These are phyloP conservation scores for Dactylellina parvicollis DNA, from an alignment of 2,329 filamentous ascomycete species.

Conservation along the genomic window DNA sequence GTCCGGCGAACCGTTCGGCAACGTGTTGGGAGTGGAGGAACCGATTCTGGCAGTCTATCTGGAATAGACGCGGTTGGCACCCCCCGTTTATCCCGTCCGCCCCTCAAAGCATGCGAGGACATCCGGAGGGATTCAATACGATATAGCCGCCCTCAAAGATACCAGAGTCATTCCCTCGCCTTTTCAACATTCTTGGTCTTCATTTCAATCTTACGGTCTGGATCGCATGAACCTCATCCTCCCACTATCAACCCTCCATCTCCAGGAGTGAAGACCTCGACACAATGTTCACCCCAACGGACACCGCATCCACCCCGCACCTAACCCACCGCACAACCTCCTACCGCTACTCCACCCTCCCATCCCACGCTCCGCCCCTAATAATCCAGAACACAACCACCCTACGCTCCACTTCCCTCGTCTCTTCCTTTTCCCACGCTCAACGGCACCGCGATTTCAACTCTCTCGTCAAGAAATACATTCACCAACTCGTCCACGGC, in stretches of 20 bases:
- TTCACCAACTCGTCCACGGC: slow-evolving; percentile 82
- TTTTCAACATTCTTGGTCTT: not conserved
- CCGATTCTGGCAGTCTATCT: slow-evolving; percentile 6
- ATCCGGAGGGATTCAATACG: slow-evolving; percentile 12
- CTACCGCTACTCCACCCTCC: slow-evolving; percentile 40
- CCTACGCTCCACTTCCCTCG: slow-evolving; percentile 21
- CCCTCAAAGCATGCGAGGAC: slow-evolving; percentile 28
- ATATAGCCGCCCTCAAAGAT: slow-evolving; percentile 1
- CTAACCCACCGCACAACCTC: slow-evolving; percentile 19
- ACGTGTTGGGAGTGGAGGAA: not conserved
- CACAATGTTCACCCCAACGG: slow-evolving; percentile 24
- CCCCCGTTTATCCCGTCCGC: not conserved
- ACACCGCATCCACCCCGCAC: slow-evolving; percentile 19
- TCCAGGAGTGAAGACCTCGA: not conserved
- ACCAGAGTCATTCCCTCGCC: not conserved
- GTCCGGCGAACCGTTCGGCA: not conserved
- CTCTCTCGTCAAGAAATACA: slow-evolving; percentile 68
- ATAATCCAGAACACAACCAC: slow-evolving; percentile 45
- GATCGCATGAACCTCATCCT: slow-evolving; percentile 17
- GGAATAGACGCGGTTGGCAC: slow-evolving; percentile 24
- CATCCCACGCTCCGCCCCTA: slow-evolving; percentile 40
- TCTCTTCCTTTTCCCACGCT: slow-evolving; percentile 33
- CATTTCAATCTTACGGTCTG: not conserved
- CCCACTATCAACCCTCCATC: not conserved
- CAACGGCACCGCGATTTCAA: slow-evolving; percentile 41